Evolutionary conservation across 805 yeast species (phyloP).

Genomic region (Schwanniomyces vanrijiae): DNA sequence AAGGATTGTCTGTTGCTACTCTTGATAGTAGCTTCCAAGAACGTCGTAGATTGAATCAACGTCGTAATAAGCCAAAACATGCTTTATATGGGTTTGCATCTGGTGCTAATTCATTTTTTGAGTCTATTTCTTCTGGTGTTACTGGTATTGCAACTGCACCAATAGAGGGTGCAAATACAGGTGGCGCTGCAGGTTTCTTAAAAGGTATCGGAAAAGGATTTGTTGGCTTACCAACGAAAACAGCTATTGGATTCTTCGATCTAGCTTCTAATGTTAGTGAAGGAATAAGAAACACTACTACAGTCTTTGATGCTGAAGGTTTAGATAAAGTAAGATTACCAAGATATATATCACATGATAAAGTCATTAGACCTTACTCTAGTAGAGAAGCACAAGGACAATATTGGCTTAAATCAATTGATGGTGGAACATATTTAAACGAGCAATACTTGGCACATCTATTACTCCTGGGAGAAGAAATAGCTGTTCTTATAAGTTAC

Average conservation of each 20-base stretch:
- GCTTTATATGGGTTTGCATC: constrained; percentile 80
- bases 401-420: constrained; percentile 80
- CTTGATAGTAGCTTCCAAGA: constrained; percentile 85
- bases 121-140: constrained; percentile 83
- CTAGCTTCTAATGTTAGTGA: constrained; percentile 90
- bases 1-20: constrained; percentile 89
- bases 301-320: constrained; percentile 78
- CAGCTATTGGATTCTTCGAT: constrained; percentile 93
- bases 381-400: constrained; percentile 92
- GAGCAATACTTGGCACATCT: constrained; percentile 87
- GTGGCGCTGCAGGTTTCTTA: constrained; percentile 89
- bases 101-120: constrained; percentile 88
- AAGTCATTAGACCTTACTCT: constrained; percentile 71
- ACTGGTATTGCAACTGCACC: constrained; percentile 92
- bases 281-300: constrained; percentile 90
- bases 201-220: constrained; percentile 93
- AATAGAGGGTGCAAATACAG: constrained; percentile 81
- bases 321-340: constrained; percentile 83
- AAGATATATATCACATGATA: constrained; percentile 68
- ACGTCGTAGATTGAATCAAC: constrained; percentile 68
- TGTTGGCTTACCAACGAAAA: constrained; percentile 94
- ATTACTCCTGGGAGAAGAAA: constrained; percentile 76
- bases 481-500: constrained; percentile 74
- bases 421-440: constrained; percentile 71
- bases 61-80: constrained; percentile 78